phyloP scores from a whole-genome alignment of 805 yeast genomes.

The Komagataella populi region DNA sequence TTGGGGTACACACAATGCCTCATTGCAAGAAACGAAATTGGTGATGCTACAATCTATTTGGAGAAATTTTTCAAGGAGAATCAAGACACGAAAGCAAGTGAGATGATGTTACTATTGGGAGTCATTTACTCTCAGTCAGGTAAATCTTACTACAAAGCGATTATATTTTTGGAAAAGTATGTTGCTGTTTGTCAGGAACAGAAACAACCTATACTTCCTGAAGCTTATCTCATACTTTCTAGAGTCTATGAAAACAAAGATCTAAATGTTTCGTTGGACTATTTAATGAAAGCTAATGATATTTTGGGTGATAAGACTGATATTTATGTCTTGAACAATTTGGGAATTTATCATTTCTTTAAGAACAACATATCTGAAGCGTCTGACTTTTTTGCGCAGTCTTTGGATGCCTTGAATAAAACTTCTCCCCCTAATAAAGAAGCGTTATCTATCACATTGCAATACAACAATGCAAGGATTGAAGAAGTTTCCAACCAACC shows the following conservation, averaged over 20 bases:
- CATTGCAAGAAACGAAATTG: slow-evolving; percentile 53
- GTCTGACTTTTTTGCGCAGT: slow-evolving; percentile 33
- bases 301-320: slow-evolving; percentile 7
- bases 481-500: slow-evolving; percentile 13
- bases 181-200: slow-evolving; percentile 42
- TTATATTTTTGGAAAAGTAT: slow-evolving; percentile 56
- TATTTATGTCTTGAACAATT: slow-evolving; percentile 57
- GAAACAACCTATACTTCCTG: slow-evolving; percentile 44
- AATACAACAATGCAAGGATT: slow-evolving; percentile 70
- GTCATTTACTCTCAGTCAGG: slow-evolving; percentile 43
- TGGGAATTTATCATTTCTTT: slow-evolving; percentile 71
- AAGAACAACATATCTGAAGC: slow-evolving; percentile 23
- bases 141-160: slow-evolving; percentile 32
- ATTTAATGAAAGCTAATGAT: slow-evolving; percentile 32
- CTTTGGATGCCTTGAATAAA: slow-evolving; percentile 22
- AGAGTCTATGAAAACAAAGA: slow-evolving; percentile 57
- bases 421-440: slow-evolving; percentile 5
- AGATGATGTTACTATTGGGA: slow-evolving; percentile 68
- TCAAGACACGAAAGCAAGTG: slow-evolving; percentile 45
- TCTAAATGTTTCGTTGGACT: slow-evolving; percentile 50
- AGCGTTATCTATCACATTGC: slow-evolving; percentile 27
- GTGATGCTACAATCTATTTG: slow-evolving; percentile 78
- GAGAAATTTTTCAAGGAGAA: slow-evolving; percentile 57
- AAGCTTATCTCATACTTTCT: slow-evolving; percentile 59
- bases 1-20: slow-evolving; percentile 83